Conservation (phyloP, 768 basidiomycete species). For the Trametes cinnabarina region DNA sequence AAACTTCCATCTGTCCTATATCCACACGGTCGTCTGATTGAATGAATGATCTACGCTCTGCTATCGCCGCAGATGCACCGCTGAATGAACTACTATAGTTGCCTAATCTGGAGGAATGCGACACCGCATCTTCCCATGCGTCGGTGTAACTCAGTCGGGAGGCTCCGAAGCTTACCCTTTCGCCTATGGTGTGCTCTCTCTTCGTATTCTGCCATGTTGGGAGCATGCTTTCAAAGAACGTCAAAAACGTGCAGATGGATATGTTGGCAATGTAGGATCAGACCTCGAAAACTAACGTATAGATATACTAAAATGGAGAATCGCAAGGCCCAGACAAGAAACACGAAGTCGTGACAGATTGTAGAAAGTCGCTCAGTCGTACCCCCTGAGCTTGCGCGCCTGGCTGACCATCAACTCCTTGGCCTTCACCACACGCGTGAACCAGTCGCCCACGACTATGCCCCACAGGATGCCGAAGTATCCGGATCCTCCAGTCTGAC, state of each 20-base stretch:
- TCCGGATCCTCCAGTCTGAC: slow-evolving; percentile 29
- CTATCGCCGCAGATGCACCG: not conserved
- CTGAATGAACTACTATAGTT: slow-evolving; percentile 7
- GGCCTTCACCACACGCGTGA: slow-evolving; percentile 27
- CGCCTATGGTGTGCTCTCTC: too few species aligned
- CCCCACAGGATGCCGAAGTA: slow-evolving; percentile 33
- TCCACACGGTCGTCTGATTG: too few species aligned
- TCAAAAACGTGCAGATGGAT: too few species aligned
- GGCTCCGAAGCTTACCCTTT: slow-evolving; percentile 8
- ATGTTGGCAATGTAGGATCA: too few species aligned
- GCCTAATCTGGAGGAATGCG: not conserved
- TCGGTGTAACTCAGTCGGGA: slow-evolving; percentile 1
- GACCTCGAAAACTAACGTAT: too few species aligned
- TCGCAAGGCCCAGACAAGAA: too few species aligned
- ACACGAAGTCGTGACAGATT: too few species aligned
- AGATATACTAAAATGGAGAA: too few species aligned
- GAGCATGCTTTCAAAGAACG: too few species aligned
- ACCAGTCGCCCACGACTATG: slow-evolving; percentile 28
- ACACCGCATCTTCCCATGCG: not conserved
- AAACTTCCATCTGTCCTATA: too few species aligned
- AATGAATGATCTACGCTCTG: not conserved
- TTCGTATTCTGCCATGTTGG: too few species aligned
- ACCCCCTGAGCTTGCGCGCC: slow-evolving; percentile 6
- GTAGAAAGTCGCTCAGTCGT: too few species aligned
- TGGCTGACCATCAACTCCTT: slow-evolving; percentile 27